Percentiles rank a stretch among this genome's conserved stretches.
Evolutionary conservation across 2,329 filamentous ascomycete species (phyloP).

Genomic region (Aureobasidium vineae): DNA sequence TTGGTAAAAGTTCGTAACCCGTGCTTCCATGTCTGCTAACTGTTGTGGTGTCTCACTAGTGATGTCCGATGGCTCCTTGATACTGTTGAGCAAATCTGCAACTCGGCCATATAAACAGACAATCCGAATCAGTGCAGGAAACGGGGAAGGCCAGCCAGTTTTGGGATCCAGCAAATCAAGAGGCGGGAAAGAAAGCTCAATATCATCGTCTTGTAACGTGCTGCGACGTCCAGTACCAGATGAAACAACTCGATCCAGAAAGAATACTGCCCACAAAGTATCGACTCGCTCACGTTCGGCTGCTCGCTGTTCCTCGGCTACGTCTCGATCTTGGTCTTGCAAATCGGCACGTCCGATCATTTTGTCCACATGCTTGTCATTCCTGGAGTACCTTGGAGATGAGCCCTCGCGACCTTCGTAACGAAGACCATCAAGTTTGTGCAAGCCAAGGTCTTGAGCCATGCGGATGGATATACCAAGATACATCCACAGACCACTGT

Average conservation of each 20-base stretch:
- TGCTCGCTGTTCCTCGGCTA: constrained; percentile 50
- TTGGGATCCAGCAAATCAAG: constrained; percentile 53
- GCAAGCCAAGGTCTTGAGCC: constrained; percentile 75
- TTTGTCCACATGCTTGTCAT: constrained; percentile 50
- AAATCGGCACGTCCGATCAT: constrained; percentile 46
- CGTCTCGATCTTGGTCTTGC: constrained; percentile 41
- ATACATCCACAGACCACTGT: constrained; percentile 93
- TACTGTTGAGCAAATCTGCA: constrained; percentile 79
- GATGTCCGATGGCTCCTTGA: constrained; percentile 70
- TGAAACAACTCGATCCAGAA: constrained; percentile 82
- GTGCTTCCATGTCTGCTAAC: constrained; percentile 73
- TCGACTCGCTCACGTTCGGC: constrained; percentile 80
- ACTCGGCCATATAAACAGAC: constrained; percentile 83
- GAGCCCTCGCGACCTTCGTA: constrained; percentile 56
- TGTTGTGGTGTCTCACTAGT: constrained; percentile 70
- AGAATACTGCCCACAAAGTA: constrained; percentile 87
- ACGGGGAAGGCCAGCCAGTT: constrained; percentile 72
- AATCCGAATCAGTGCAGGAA: constrained; percentile 76
- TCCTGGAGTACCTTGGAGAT: constrained; percentile 49
- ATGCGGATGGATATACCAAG: constrained; percentile 82
- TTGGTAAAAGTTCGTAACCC: constrained; percentile 73
- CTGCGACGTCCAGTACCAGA: constrained; percentile 82
- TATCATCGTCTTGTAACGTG: constrained; percentile 79
- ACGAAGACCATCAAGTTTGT: constrained; percentile 73
- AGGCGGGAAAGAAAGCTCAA: constrained; percentile 70